These are phyloP conservation scores for Crucibulum laeve DNA, from an alignment of 768 basidiomycete genomes.

Conservation along the genomic window DNA sequence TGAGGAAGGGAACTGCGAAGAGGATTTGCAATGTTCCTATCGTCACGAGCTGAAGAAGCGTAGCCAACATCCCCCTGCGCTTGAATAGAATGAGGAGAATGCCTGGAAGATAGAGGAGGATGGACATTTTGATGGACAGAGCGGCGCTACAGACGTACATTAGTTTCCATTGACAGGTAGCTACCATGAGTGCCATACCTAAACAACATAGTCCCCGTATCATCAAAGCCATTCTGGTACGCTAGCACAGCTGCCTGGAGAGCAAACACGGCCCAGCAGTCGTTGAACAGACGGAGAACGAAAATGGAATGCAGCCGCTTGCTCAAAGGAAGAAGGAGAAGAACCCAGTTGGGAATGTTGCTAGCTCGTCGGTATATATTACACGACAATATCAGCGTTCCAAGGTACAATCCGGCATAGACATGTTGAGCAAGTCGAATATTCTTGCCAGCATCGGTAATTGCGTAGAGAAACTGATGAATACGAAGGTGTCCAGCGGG, in stretches of 20 bases:
- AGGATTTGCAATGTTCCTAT: constrained; percentile 49
- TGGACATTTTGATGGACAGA: constrained; percentile 93
- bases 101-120: constrained; percentile 86
- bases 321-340: constrained; percentile 76
- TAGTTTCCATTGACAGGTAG: background rate
- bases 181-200: constrained; percentile 43
- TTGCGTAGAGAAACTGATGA: constrained; percentile 61
- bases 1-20: constrained; percentile 70
- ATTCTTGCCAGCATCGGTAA: constrained; percentile 60
- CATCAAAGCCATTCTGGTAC: constrained; percentile 56
- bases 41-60: constrained; percentile 45
- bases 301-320: constrained; percentile 95
- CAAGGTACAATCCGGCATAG: constrained; percentile 71
- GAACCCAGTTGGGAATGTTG: constrained; percentile 64
- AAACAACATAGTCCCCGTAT: constrained; percentile 61
- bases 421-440: constrained; percentile 69
- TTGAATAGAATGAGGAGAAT: constrained; percentile 80
- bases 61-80: constrained; percentile 52
- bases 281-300: constrained; percentile 89
- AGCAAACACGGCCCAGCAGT: constrained; percentile 77
- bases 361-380: constrained; percentile 63
- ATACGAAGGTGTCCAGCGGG: constrained; percentile 91
- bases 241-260: constrained; percentile 66
- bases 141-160: constrained; percentile 51
- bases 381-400: constrained; percentile 59